These are phyloP conservation scores for Ceratobasidium sp. DNA, from an alignment of 1,284 basidiomycete genomes.

Conservation along the genomic window DNA sequence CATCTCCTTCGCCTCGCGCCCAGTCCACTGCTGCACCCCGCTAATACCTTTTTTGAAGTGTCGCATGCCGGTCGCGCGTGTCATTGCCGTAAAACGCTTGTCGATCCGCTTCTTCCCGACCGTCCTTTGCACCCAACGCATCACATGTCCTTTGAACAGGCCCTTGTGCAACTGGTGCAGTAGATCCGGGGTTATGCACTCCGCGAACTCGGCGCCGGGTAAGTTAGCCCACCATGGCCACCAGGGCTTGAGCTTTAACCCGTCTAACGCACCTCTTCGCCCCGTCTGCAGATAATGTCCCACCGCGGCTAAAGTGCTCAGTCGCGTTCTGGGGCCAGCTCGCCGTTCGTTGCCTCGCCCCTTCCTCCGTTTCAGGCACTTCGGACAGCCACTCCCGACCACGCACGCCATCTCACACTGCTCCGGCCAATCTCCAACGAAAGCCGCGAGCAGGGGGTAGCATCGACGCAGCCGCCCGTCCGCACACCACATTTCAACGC, in stretches of 20 bases:
- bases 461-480: conserved; percentile 46
- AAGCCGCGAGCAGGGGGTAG: conserved; percentile 50
- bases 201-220: conserved; percentile 49
- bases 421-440: conserved; percentile 45
- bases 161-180: conserved; percentile 54
- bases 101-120: too few relatives aligned
- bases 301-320: neutral
- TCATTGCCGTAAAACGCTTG: too few relatives aligned
- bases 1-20: conserved; percentile 29
- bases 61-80: neutral
- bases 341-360: neutral
- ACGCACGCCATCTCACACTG: conserved; percentile 44
- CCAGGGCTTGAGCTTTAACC: neutral
- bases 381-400: conserved; percentile 17
- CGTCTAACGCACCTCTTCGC: neutral
- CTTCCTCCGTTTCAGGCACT: conserved; percentile 1
- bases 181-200: conserved; percentile 51
- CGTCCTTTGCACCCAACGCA: neutral
- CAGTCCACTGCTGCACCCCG: neutral
- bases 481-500: conserved; percentile 44
- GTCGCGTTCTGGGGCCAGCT: neutral
- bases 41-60: conserved; percentile 14
- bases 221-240: conserved; percentile 22
- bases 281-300: neutral
- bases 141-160: conserved; percentile 55